Conservation (phyloP, 169 alveolate genomes). For the Plasmodium falciparum region DNA sequence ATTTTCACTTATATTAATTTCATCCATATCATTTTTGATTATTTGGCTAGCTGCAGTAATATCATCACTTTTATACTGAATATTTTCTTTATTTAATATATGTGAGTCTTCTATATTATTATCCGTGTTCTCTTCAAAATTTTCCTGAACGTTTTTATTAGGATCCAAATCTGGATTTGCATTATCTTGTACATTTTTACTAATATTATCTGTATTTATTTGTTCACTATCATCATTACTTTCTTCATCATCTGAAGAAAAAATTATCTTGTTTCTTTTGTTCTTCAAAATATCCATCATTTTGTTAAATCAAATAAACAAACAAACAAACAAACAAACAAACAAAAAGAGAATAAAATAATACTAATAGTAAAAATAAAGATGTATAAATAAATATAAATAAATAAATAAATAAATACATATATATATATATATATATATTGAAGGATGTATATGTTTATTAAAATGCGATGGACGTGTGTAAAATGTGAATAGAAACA, state of each 20-base stretch:
- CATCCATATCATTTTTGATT: no score
- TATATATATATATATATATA: no score
- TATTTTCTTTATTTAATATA: not conserved
- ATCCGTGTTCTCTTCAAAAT: not conserved
- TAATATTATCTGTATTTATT: not conserved
- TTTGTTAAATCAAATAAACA: not conserved
- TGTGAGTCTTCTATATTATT: not conserved
- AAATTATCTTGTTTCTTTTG: constrained; percentile 15
- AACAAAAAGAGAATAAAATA: not conserved
- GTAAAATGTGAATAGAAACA: no score
- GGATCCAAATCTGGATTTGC: not conserved
- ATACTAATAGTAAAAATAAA: not conserved
- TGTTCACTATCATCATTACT: constrained; percentile 14
- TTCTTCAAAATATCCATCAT: constrained; percentile 33
- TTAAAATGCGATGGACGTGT: no score
- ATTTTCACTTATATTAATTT: no score
- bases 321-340: not conserved
- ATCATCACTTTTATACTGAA: not conserved
- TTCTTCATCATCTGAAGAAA: constrained; percentile 15
- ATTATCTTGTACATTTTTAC: not conserved
- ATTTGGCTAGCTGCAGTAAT: not conserved
- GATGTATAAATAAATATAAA: not conserved
- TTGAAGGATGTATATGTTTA: no score
- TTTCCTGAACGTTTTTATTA: not conserved
- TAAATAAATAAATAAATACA: not conserved